These are phyloP conservation scores for Wickerhamomyces sp. DNA, from an alignment of 1,139 yeast genomes.

Conservation along the genomic window DNA sequence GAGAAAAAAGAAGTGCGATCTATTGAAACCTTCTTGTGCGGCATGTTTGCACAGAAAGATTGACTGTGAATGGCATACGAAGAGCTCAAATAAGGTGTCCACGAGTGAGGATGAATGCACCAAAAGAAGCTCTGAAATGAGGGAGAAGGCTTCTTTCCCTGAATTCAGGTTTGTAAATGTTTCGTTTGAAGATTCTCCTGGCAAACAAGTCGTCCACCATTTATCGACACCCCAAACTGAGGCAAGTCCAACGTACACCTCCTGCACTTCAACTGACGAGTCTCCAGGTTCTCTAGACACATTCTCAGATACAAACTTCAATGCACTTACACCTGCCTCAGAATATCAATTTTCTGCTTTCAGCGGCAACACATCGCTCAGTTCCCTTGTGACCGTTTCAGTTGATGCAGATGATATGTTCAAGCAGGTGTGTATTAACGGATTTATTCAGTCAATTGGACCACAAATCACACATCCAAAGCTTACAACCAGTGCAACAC, in stretches of 20 bases:
- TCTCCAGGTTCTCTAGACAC: not conserved
- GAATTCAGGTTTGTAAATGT: no score
- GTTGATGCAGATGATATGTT: conserved; percentile 20
- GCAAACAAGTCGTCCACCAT: no score
- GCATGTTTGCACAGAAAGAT: conserved; percentile 36
- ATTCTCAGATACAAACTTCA: not conserved
- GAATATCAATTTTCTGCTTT: not conserved
- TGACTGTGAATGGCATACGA: conserved; percentile 37
- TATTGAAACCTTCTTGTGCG: conserved; percentile 33
- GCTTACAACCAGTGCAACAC: conserved; percentile 35
- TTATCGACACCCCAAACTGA: not conserved
- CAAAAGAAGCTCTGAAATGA: no score
- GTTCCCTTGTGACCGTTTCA: not conserved
- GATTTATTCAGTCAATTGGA: conserved; percentile 33
- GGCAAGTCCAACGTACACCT: no score
- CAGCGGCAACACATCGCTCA: no score
- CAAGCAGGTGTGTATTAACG: conserved; percentile 30
- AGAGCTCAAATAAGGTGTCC: conserved; percentile 2
- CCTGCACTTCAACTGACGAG: not conserved
- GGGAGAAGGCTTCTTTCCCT: no score
- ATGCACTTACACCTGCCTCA: not conserved
- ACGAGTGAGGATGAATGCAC: no score
- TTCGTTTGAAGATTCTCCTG: no score
- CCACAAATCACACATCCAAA: conserved; percentile 38
- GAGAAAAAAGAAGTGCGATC: conserved; percentile 48